Evolutionary conservation across 1,284 basidiomycete genomes (phyloP).

Genomic region (Takashimella koratensis): DNA sequence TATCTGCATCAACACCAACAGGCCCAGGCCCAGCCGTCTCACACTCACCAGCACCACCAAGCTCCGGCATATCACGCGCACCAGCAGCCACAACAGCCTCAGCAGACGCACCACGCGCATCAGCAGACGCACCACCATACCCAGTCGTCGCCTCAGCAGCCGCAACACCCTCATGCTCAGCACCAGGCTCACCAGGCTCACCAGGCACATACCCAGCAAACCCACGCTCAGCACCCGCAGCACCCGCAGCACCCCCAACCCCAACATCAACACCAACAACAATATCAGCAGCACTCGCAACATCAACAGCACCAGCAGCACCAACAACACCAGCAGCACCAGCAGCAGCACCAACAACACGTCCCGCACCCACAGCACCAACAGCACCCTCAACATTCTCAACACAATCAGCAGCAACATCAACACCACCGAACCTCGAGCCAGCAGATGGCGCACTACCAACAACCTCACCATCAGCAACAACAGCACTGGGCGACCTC

Average conservation of each 20-base stretch:
- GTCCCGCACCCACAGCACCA: neutral
- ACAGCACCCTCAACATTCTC: neutral
- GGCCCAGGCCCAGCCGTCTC: neutral
- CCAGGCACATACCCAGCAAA: neutral
- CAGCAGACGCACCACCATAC: neutral
- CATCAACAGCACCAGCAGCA: neutral
- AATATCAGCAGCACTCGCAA: neutral
- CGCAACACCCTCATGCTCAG: neutral
- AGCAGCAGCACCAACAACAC: neutral
- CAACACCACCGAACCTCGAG: neutral
- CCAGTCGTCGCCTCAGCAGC: neutral
- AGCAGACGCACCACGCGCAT: neutral
- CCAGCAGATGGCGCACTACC: neutral
- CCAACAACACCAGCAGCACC: neutral
- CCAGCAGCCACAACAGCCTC: too few species aligned
- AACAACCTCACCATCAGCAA: neutral
- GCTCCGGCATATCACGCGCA: too few species aligned
- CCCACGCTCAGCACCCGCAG: neutral
- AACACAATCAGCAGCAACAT: neutral
- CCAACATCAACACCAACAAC: neutral
- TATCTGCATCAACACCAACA: neutral
- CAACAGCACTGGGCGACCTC: neutral
- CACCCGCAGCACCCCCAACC: neutral
- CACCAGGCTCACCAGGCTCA: neutral
- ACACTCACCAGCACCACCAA: neutral